These are phyloP conservation scores for Phoma sp. DNA, from an alignment of 2,329 filamentous ascomycete species.

Conservation along the genomic window DNA sequence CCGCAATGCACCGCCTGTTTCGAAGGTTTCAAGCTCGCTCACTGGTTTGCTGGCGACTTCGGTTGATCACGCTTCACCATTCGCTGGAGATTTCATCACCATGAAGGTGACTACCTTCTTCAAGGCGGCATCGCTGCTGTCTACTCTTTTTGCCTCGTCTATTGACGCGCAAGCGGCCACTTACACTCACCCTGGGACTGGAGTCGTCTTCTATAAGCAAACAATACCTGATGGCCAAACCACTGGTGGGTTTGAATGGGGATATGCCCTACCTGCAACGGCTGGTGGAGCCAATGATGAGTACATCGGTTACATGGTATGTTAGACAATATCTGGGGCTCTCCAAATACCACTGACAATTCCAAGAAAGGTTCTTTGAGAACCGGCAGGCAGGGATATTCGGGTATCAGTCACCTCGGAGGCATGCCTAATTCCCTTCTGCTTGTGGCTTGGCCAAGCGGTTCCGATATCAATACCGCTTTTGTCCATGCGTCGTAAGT, in stretches of 20 bases:
- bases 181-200: constrained; percentile 41
- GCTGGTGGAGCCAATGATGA: constrained; percentile 37
- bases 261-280: constrained; percentile 41
- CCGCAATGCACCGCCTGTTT: constrained; percentile 25
- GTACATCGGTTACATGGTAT: constrained; percentile 44
- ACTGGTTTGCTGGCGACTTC: constrained; percentile 31
- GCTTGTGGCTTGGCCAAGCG: constrained; percentile 43
- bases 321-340: background rate
- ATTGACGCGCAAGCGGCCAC: constrained; percentile 39
- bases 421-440: constrained; percentile 47
- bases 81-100: constrained; percentile 27
- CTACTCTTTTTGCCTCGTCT: constrained; percentile 40
- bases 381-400: constrained; percentile 42
- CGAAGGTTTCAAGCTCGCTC: constrained; percentile 25
- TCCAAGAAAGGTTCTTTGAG: constrained; percentile 39
- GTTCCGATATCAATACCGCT: constrained; percentile 37
- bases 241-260: constrained; percentile 45
- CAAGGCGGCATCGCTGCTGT: constrained; percentile 48
- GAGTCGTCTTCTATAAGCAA: constrained; percentile 41
- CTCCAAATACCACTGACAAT: too few relatives aligned
- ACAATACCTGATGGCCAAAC: constrained; percentile 35
- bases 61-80: constrained; percentile 19
- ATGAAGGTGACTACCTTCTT: constrained; percentile 47
- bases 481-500: constrained; percentile 44
- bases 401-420: constrained; percentile 47